Conservation (phyloP, 2,329 filamentous ascomycete genomes). For the Microcyclospora pomicola region DNA sequence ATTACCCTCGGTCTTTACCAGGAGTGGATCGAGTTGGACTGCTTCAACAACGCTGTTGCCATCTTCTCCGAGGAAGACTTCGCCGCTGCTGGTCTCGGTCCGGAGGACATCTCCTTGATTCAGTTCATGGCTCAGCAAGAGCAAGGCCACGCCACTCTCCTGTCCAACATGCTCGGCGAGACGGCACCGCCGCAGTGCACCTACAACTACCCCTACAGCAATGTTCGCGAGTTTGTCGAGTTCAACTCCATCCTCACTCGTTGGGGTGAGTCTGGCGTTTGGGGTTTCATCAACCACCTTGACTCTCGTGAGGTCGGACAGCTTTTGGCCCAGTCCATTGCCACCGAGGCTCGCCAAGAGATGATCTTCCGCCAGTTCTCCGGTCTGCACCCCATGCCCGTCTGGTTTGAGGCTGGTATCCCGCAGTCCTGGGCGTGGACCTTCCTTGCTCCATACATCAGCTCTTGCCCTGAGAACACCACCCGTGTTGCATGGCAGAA, state of each 20-base stretch:
- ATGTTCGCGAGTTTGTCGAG: conserved; percentile 64
- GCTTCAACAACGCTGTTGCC: conserved; percentile 64
- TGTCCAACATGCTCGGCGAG: conserved; percentile 64
- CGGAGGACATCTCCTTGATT: conserved; percentile 57
- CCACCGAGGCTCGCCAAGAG: conserved; percentile 69
- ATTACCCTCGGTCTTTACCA: conserved; percentile 63
- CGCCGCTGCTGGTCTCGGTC: conserved; percentile 49
- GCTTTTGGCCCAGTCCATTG: conserved; percentile 61
- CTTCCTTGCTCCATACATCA: conserved; percentile 67
- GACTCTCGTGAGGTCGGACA: conserved; percentile 61
- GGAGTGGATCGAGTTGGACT: conserved; percentile 73
- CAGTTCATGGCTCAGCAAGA: conserved; percentile 69
- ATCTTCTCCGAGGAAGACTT: conserved; percentile 59
- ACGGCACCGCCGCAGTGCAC: conserved; percentile 59
- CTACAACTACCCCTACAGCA: conserved; percentile 69
- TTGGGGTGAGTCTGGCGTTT: conserved; percentile 66
- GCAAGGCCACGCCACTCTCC: conserved; percentile 59
- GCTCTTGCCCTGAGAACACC: conserved; percentile 56
- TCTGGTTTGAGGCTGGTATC: conserved; percentile 67
- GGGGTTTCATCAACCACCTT: conserved; percentile 66
- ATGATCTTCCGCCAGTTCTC: conserved; percentile 73
- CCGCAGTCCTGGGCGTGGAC: conserved; percentile 81
- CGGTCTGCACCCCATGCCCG: conserved; percentile 67
- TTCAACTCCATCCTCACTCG: conserved; percentile 78
- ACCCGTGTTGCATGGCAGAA: conserved; percentile 75